phyloP scores from a whole-genome alignment of 305 asterid genomes.

The Nicotiana rustica region DNA sequence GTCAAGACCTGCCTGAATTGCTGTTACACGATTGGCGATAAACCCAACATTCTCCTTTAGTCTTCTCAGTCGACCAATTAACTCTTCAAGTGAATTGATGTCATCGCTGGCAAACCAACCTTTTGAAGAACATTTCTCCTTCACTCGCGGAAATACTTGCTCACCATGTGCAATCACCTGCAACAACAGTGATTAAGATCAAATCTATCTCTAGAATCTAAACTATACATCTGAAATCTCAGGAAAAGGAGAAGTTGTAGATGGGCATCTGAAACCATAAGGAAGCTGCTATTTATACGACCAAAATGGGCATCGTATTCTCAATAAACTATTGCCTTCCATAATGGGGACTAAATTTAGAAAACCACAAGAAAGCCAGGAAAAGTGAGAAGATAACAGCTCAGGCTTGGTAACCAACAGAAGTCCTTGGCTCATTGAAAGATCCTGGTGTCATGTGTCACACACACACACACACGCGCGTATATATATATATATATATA shows the following conservation, averaged over 20 bases:
- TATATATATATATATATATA: too few species aligned
- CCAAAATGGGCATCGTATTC: neutral
- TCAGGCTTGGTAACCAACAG: slow-evolving; percentile 11
- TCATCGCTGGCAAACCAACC: slow-evolving; percentile 86
- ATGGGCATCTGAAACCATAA: neutral
- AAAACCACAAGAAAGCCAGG: slow-evolving; percentile 21
- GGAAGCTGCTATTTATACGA: neutral
- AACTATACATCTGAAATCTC: neutral
- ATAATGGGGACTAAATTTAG: slow-evolving; percentile 1
- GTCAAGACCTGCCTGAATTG: slow-evolving; percentile 92
- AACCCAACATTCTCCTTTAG: slow-evolving; percentile 92
- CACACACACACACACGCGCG: too few species aligned
- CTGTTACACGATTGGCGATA: slow-evolving; percentile 86
- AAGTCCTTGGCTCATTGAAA: slow-evolving; percentile 15
- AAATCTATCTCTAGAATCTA: neutral
- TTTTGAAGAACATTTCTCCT: slow-evolving; percentile 85
- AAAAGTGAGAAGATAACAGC: slow-evolving; percentile 5
- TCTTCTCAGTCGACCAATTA: slow-evolving; percentile 83
- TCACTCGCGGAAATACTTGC: slow-evolving; percentile 93
- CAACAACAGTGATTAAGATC: slow-evolving; percentile 31
- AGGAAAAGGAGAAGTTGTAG: neutral
- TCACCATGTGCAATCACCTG: slow-evolving; percentile 95
- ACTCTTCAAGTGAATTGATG: slow-evolving; percentile 80
- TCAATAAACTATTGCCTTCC: neutral
- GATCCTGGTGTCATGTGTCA: neutral